Conservation (phyloP, 441 rosid species). For the Daphne laureola region DNA sequence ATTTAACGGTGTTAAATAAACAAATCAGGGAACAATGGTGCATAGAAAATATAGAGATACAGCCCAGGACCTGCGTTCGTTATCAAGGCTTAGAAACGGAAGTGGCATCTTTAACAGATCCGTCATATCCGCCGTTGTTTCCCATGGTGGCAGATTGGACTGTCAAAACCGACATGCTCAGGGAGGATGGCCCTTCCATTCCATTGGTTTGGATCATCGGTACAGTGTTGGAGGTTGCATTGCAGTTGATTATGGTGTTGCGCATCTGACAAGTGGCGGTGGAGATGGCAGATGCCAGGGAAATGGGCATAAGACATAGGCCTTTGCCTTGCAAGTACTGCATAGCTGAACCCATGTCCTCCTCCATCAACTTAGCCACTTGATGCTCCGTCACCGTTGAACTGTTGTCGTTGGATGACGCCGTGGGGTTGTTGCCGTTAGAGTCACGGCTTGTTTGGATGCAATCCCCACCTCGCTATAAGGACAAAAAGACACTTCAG, state of each 20-base stretch:
- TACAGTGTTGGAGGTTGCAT: slow-evolving; percentile 11
- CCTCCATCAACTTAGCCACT: slow-evolving; percentile 90
- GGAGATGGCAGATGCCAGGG: slow-evolving; percentile 76
- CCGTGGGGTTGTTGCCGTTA: slow-evolving; percentile 21
- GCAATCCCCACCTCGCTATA: slow-evolving; percentile 43
- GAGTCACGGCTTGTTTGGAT: slow-evolving; percentile 29
- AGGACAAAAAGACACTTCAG: background rate
- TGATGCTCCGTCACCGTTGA: slow-evolving; percentile 57
- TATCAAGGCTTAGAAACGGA: slow-evolving; percentile 71
- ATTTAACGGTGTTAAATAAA: no score
- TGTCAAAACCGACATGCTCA: slow-evolving; percentile 64
- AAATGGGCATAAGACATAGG: slow-evolving; percentile 93
- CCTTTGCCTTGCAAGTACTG: slow-evolving; percentile 94
- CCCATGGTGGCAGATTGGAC: slow-evolving; percentile 52
- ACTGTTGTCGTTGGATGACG: slow-evolving; percentile 22
- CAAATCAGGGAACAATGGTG: no score
- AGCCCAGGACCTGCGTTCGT: no score
- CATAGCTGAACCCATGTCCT: slow-evolving; percentile 98
- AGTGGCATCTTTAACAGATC: slow-evolving; percentile 54
- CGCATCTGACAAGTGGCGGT: slow-evolving; percentile 56
- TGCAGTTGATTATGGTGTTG: slow-evolving; percentile 19
- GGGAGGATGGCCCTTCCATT: slow-evolving; percentile 55
- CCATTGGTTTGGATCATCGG: slow-evolving; percentile 28
- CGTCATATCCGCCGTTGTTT: slow-evolving; percentile 34
- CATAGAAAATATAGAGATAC: no score